Evolutionary conservation across 2,329 filamentous ascomycete species (phyloP), one percentile per base, ranked within the genome.

Genomic region (Endoconidiophora laricicola): DNA sequence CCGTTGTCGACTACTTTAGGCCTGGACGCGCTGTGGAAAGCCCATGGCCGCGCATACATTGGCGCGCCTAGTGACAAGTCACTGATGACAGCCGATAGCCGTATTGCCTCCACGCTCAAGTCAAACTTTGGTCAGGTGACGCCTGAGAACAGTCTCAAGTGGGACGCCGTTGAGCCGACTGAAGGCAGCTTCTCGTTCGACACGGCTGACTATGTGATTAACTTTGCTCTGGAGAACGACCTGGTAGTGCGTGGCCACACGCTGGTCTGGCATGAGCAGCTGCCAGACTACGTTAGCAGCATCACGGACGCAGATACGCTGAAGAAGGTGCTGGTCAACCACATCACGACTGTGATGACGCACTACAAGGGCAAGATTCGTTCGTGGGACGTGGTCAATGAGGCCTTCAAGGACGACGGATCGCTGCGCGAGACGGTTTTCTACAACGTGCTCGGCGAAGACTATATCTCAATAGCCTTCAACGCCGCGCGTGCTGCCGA

Each of bases 81-180:
- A 54, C 68, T 65, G 9, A 69, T 83, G 3, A 65, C 60, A 33
- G 60, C 65, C 7, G 68, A 65, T 49, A 66, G 69, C 55, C 74
- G 71, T 52, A 68, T 69, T n/a, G 67, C 68, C 52, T 39, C 22
- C 45, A 69, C 80, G 58, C 74, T 83, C 61, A 69, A 71, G 54
- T 65, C 67, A 48, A 66, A 80, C 61, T 83, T 82, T 54, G 78
- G 78, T 18, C 72, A 77, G 60, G 66, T 83, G 20, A 81, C 79
- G 0, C 71, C 74, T 1, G 80, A 83, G 66, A 83, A 84, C 68
- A 75, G 69, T 59, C 79, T 81, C 73, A 83, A 83, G 64, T 83
- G 78, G 78, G 75, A 81, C 56, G 64, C 71, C 33, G 68, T 68
- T 16, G 66, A 81, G 61, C 58, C 57, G n/a, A 59, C 60, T 24